Base-by-base conservation (phyloP, 2,329 filamentous ascomycete genomes). In the Ilyonectria mors-panacis region DNA sequence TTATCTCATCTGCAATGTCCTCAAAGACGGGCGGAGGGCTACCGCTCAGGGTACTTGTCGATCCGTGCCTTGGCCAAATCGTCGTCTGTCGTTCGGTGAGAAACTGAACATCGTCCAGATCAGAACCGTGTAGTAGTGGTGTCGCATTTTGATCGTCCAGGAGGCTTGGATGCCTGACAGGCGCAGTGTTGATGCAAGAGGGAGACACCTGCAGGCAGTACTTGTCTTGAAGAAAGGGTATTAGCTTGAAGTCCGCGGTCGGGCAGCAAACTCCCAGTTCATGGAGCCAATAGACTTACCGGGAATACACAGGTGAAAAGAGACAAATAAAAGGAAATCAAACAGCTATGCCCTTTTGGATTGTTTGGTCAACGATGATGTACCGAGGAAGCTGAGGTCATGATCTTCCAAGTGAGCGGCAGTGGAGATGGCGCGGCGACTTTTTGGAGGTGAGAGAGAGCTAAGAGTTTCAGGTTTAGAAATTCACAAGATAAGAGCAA, bases 31-130 rank as follows among this genome's bases (percentile, higher is more conserved):
- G 21, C 1, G 59, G 45, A 6, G 63, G 59, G 6, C 66, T 58
- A 2, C 51, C 51, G n/a, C 57, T 62, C 7, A 80, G 39, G 3
- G 79, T 80, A 13, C 68, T 65, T 1, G 77, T 75, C 1, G 75
- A 77, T 6, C 64, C 23, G 0, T 66, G 50, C 21, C 54, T 57
- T 21, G 30, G n/a, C 15, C 23, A 33, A 6, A 9, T 28, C 15
- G 10, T 50, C 13, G 62, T 26, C 5, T 26, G 53, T 15, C 56
- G 68, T 57, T 68, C 63, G 4, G 71, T 69, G 19, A 76, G 44
- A n/a, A 71, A 73, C 3, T 58, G 47, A 19, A 74, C 44, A 5
- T 68, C 73, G 4, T 69, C 68, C 28, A 13, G 28, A n/a, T 21
- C 17, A 7, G n/a, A 21, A 5, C 13, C 12, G 6, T 6, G 6